phyloP scores from a whole-genome alignment of 768 basidiomycete genomes.

The Suillus weaverae region DNA sequence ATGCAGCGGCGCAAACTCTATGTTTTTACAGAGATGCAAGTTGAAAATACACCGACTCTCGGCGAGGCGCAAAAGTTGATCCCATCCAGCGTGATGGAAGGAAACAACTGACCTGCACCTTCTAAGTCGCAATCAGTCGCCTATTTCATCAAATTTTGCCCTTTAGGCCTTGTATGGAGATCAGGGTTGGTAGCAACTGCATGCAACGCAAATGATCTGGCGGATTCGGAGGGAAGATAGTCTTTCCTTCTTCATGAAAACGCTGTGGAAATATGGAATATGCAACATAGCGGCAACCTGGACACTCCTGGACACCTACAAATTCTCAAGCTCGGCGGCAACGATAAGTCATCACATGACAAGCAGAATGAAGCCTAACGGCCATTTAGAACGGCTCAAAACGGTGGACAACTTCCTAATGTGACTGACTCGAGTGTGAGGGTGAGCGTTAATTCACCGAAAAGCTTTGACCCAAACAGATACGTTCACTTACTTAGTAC shows the following conservation, averaged over 20 bases:
- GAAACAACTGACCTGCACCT: not conserved
- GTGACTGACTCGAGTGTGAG: not conserved
- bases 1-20: not conserved
- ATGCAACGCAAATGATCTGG: not conserved
- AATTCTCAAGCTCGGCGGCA: not conserved
- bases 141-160: too few species aligned
- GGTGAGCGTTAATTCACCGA: not conserved
- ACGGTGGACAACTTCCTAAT: not conserved
- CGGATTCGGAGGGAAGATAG: not conserved
- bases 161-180: not conserved
- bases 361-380: not conserved
- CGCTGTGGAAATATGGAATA: not conserved
- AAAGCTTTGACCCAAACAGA: not conserved
- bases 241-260: not conserved
- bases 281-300: not conserved
- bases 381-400: not conserved
- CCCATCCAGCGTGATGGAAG: not conserved
- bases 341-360: not conserved
- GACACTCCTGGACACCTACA: not conserved
- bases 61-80: not conserved
- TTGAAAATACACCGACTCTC: not conserved
- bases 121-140: too few species aligned
- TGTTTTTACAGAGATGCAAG: not conserved
- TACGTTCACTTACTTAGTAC: not conserved
- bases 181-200: not conserved